Evolutionary conservation across 768 basidiomycete species (phyloP).

Genomic region (Naematelia aurantialba): DNA sequence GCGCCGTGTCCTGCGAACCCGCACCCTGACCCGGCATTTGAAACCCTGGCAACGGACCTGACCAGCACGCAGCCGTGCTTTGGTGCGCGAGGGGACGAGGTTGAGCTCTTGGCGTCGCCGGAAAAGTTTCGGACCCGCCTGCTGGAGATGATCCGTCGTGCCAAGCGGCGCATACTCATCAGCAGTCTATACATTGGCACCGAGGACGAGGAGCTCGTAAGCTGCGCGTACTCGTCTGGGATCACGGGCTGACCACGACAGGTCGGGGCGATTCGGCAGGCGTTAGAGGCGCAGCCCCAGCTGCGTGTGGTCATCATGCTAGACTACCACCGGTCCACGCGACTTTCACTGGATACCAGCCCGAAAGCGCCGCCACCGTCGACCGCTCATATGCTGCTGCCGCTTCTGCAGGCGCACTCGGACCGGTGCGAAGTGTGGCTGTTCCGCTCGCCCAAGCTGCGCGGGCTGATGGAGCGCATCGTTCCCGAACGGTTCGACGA

Average conservation of each 20-base stretch:
- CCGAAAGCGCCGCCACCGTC: constrained; percentile 55
- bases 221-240: constrained; percentile 30
- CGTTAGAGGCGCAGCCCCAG: constrained; percentile 60
- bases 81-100: constrained; percentile 51
- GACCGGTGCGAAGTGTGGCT: constrained; percentile 70
- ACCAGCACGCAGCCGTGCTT: constrained; percentile 46
- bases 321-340: constrained; percentile 62
- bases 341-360: constrained; percentile 37
- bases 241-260: constrained; percentile 47
- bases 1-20: background rate
- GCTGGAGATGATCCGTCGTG: constrained; percentile 70
- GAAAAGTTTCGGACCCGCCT: constrained; percentile 59
- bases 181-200: constrained; percentile 55
- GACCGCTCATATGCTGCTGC: constrained; percentile 59
- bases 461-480: constrained; percentile 66
- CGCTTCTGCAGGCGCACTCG: constrained; percentile 69
- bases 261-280: constrained; percentile 65
- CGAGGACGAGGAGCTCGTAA: constrained; percentile 70
- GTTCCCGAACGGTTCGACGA: constrained; percentile 94
- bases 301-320: constrained; percentile 70
- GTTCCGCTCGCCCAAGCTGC: constrained; percentile 81
- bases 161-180: constrained; percentile 74
- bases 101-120: constrained; percentile 61
- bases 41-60: constrained; percentile 17
- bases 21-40: constrained; percentile 25